Percentiles rank a stretch among this genome's conserved stretches.
phyloP scores from a whole-genome alignment of 805 yeast genomes.

The Nakazawaea holstii region DNA sequence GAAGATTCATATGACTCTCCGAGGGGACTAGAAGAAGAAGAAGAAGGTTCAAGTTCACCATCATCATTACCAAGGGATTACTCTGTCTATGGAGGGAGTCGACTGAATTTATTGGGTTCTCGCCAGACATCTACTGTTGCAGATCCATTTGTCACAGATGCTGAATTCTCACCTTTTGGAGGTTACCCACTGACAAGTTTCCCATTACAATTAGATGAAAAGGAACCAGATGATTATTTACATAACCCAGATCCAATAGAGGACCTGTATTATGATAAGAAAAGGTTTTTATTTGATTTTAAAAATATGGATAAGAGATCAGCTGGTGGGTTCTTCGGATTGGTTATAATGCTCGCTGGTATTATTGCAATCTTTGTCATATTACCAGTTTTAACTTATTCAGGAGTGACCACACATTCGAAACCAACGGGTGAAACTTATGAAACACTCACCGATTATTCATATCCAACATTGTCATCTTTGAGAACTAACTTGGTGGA shows the following conservation, averaged over 20 bases:
- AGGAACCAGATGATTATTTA: slow-evolving; percentile 80
- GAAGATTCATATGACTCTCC: no score
- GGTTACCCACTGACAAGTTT: slow-evolving; percentile 84
- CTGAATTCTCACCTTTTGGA: slow-evolving; percentile 75
- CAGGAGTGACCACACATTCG: slow-evolving; percentile 42
- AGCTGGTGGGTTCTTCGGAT: slow-evolving; percentile 48
- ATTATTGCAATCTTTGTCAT: slow-evolving; percentile 58
- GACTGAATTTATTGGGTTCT: background rate
- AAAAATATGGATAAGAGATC: slow-evolving; percentile 54
- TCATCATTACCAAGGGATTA: no score
- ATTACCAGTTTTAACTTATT: slow-evolving; percentile 69
- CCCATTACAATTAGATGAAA: slow-evolving; percentile 77
- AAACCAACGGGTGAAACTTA: slow-evolving; percentile 16
- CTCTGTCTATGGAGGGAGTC: no score
- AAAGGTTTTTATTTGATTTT: slow-evolving; percentile 49
- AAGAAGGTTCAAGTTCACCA: no score
- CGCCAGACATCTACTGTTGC: background rate
- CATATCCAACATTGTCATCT: slow-evolving; percentile 46
- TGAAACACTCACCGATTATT: slow-evolving; percentile 40
- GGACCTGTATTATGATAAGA: slow-evolving; percentile 69
- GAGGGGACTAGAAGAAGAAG: no score
- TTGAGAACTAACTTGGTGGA: slow-evolving; percentile 49
- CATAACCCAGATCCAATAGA: slow-evolving; percentile 87
- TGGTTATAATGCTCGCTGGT: slow-evolving; percentile 47
- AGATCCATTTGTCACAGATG: slow-evolving; percentile 37